Evolutionary conservation across 2,329 filamentous ascomycete species (phyloP).

Genomic region (Trichophaea hybrida): DNA sequence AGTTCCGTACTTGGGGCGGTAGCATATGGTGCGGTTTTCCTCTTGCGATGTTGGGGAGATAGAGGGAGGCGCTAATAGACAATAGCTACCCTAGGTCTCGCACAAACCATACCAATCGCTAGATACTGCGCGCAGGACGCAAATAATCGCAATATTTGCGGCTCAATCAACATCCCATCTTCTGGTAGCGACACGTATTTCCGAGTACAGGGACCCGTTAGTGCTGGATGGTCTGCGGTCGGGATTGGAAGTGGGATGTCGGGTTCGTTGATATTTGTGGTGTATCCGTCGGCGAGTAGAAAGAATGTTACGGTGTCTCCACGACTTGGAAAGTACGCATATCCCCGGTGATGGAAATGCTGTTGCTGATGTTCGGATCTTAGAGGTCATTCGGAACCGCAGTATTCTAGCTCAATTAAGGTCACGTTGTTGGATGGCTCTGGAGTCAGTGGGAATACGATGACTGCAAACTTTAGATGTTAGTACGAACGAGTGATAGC

Average conservation of each 20-base stretch:
- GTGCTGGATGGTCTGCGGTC: slow-evolving; percentile 33
- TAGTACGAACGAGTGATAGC: background rate
- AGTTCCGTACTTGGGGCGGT: too few relatives aligned
- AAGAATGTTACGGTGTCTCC: slow-evolving; percentile 28
- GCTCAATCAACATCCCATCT: slow-evolving; percentile 13
- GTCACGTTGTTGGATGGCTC: slow-evolving; percentile 21
- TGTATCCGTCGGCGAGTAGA: slow-evolving; percentile 32
- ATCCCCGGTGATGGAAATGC: background rate
- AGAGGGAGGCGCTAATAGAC: too few relatives aligned
- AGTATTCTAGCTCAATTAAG: slow-evolving; percentile 15
- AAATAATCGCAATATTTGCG: background rate
- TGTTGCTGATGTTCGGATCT: background rate
- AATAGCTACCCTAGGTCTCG: too few relatives aligned
- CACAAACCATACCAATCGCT: background rate
- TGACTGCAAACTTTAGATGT: slow-evolving; percentile 25
- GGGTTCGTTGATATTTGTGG: slow-evolving; percentile 34
- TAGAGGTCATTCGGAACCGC: slow-evolving; percentile 17
- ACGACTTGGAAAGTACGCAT: slow-evolving; percentile 18
- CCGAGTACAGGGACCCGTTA: slow-evolving; percentile 22
- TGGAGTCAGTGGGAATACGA: slow-evolving; percentile 20
- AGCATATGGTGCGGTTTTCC: too few relatives aligned
- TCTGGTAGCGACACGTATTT: slow-evolving; percentile 21
- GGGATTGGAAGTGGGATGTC: slow-evolving; percentile 35
- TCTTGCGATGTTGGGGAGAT: too few relatives aligned
- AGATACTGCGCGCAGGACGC: background rate